Evolutionary conservation across 2,329 filamentous ascomycete species (phyloP).

Genomic region (Fusarium neocosmosporiellum): DNA sequence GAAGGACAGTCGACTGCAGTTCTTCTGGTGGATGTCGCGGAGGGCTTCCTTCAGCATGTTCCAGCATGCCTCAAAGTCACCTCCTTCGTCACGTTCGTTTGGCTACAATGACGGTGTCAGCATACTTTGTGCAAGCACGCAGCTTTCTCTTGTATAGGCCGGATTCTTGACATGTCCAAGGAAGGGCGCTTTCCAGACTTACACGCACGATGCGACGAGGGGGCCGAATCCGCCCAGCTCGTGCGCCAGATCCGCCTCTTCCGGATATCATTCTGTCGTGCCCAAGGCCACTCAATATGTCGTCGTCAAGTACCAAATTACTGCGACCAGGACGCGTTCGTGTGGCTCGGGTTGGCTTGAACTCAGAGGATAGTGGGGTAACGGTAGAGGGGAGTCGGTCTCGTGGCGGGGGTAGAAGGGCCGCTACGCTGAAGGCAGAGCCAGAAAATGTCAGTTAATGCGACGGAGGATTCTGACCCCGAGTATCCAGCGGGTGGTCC

Average conservation of each 20-base stretch:
- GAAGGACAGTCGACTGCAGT: conserved; percentile 90
- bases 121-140: not conserved
- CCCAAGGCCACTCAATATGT: not conserved
- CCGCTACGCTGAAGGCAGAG: not conserved
- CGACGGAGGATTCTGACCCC: conserved; percentile 17
- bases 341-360: conserved; percentile 8
- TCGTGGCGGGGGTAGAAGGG: conserved; percentile 19
- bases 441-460: not conserved
- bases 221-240: conserved; percentile 55
- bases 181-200: conserved; percentile 41
- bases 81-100: conserved; percentile 62
- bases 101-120: conserved; percentile 46
- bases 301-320: not conserved
- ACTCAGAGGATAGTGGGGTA: conserved; percentile 33
- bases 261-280: conserved; percentile 60
- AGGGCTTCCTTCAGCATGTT: conserved; percentile 79
- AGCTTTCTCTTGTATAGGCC: not conserved
- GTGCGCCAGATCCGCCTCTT: conserved; percentile 56
- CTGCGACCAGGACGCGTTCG: not conserved
- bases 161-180: not conserved
- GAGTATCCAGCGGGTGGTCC: conserved; percentile 17
- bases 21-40: conserved; percentile 89
- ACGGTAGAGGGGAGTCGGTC: conserved; percentile 18
- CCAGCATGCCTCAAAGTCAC: conserved; percentile 92
- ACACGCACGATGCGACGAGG: conserved; percentile 57